Evolutionary conservation across 2,329 filamentous ascomycete species (phyloP).

Genomic region (Mycosphaerella arachidis): DNA sequence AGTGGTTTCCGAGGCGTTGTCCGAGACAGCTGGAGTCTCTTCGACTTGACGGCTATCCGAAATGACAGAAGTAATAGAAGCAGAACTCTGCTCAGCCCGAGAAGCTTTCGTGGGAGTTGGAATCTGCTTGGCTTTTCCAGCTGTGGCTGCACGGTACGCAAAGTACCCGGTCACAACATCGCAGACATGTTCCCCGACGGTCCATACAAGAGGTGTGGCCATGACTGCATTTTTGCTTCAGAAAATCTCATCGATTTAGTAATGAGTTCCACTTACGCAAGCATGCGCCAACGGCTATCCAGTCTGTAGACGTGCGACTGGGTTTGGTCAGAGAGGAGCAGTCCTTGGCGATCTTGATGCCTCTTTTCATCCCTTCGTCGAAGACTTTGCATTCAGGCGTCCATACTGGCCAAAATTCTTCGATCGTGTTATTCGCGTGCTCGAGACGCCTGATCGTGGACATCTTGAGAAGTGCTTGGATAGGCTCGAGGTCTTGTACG

Average conservation of each 20-base stretch:
- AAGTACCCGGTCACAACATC: background rate
- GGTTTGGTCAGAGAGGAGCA: too few relatives aligned
- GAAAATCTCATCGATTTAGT: background rate
- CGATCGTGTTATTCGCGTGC: background rate
- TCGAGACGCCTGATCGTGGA: background rate
- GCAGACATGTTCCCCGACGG: background rate
- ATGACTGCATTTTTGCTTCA: background rate
- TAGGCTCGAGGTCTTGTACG: background rate
- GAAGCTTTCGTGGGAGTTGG: background rate
- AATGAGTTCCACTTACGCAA: background rate
- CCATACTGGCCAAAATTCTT: background rate
- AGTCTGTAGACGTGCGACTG: background rate
- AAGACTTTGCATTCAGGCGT: background rate
- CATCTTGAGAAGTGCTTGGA: background rate
- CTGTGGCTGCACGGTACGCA: background rate
- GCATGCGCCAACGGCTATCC: background rate
- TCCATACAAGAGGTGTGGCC: background rate
- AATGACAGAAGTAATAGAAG: too few relatives aligned
- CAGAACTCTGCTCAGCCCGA: background rate
- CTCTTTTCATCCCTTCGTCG: background rate
- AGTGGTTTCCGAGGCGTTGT: too few relatives aligned
- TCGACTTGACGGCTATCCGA: background rate
- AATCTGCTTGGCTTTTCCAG: too few relatives aligned
- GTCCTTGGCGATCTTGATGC: background rate
- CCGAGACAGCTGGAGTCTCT: background rate